Percentiles rank a stretch among this genome's conserved stretches.
Evolutionary conservation across 495 filamentous ascomycete species (phyloP).

Genomic region (Sabuloglossum arenarium): DNA sequence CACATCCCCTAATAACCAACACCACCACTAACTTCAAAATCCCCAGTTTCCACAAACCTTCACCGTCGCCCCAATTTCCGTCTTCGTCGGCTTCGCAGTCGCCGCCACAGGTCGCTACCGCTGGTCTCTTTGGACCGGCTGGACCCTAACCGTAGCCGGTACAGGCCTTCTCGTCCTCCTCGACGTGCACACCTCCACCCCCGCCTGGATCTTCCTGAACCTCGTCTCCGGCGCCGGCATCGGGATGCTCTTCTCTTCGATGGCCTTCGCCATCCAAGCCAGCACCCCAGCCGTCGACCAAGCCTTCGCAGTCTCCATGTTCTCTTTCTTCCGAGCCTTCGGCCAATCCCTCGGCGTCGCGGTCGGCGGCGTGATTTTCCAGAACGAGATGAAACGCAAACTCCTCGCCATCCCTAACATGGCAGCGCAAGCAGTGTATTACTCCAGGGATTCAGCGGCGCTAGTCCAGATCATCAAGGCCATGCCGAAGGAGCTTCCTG

Average conservation of each 20-base stretch:
- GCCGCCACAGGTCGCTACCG: constrained; percentile 29
- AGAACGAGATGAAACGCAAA: constrained; percentile 30
- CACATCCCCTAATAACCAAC: background rate
- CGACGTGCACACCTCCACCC: constrained; percentile 23
- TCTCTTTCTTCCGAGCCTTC: constrained; percentile 35
- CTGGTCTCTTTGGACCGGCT: constrained; percentile 33
- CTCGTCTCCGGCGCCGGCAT: constrained; percentile 31
- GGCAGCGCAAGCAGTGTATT: constrained; percentile 16
- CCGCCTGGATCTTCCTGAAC: constrained; percentile 31
- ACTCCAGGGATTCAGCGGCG: constrained; percentile 24
- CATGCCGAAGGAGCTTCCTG: constrained; percentile 13
- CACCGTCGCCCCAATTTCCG: constrained; percentile 24
- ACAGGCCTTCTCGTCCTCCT: constrained; percentile 27
- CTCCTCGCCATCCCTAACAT: constrained; percentile 17
- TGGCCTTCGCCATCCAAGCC: constrained; percentile 33
- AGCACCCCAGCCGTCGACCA: constrained; percentile 24
- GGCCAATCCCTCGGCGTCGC: constrained; percentile 48
- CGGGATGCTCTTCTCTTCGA: constrained; percentile 29
- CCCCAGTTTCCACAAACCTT: constrained; percentile 34
- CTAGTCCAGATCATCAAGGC: constrained; percentile 23
- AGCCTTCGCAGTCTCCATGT: constrained; percentile 34
- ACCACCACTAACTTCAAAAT: background rate
- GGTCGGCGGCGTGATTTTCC: constrained; percentile 34
- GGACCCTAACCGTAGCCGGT: constrained; percentile 27
- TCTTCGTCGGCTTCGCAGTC: constrained; percentile 27